Conservation (phyloP, 2,329 filamentous ascomycete species). For the Decorospora gaudefroyi region DNA sequence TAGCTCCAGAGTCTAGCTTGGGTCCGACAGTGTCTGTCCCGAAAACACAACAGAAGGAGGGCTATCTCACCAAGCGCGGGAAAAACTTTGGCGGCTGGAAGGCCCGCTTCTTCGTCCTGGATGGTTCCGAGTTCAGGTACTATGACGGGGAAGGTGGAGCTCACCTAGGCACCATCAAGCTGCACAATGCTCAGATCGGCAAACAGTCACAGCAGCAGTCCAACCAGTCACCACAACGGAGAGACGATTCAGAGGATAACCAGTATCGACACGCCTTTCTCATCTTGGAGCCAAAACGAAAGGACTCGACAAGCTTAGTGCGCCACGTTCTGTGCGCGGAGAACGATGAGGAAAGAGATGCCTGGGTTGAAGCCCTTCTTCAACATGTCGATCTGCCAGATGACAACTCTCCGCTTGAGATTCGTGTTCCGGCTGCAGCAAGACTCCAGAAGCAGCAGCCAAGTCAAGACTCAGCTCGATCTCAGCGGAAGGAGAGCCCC, state of each 20-base stretch:
- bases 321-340: constrained; percentile 96
- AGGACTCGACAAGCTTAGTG: constrained; percentile 84
- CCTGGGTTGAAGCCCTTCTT: constrained; percentile 88
- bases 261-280: constrained; percentile 97
- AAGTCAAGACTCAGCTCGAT: constrained; percentile 35
- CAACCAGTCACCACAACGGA: constrained; percentile 64
- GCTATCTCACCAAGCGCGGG: constrained; percentile 92
- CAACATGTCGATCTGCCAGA: constrained; percentile 82
- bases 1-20: constrained; percentile 60
- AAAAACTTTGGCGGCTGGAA: constrained; percentile 99
- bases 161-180: constrained; percentile 90
- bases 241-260: constrained; percentile 79
- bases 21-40: constrained; percentile 48
- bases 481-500: constrained; percentile 46
- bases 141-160: constrained; percentile 89
- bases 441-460: constrained; percentile 50
- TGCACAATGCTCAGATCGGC: constrained; percentile 88
- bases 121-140: constrained; percentile 78
- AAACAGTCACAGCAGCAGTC: constrained; percentile 74
- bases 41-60: constrained; percentile 71
- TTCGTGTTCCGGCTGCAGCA: constrained; percentile 45
- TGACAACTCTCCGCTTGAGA: constrained; percentile 47
- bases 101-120: constrained; percentile 72
- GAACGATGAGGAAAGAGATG: constrained; percentile 87
- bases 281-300: constrained; percentile 93